Evolutionary conservation across 192 early-diverging fungal genomes (phyloP), one percentile per base, ranked within the genome.

Genomic region (Glomus cerebriforme): DNA sequence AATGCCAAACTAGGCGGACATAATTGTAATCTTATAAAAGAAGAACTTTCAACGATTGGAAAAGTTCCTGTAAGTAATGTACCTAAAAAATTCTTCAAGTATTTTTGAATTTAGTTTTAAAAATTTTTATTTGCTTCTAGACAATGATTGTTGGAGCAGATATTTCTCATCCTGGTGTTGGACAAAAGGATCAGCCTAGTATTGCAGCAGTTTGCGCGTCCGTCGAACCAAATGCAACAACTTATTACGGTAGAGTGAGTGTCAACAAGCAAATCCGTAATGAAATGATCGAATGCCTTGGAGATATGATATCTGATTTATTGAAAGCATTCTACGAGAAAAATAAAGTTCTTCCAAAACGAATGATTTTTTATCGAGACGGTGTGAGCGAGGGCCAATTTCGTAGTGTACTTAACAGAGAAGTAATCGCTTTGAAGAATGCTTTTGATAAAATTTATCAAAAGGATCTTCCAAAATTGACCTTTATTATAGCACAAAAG

Each of bases 1-100:
- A 99, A 99, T 84, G 89, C 92, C 45, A 97, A 99, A 87, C 85
- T 99, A 9, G 95, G 96, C 59, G 96, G 96, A 35, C 90, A 89
- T 81, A 97, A 97, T 87, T 87, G 89, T 35, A 86, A 84, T 65
- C 83, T 97, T 29, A 80, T 63, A 0, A 26, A 49, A 29, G 71
- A 47, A 24, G 89, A 91, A 7, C 91, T 95, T 81, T 79, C 93
- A 49, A 68, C n/a, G 3, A 68, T 39, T 9, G 83, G 85, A 35
- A 72, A 87, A 63, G 78, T 83, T 5, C 93, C 94, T 9, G 71
- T 45, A 49, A 73, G 45, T 17, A 31, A n/a, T n/a, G n/a, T n/a
- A n/a, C n/a, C n/a, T 32, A n/a, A 31, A 0, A 68, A 68, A 7
- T 19, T 22, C 22, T 49, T 73, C 43, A 13, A 12, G 49, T 58